phyloP scores from a whole-genome alignment of 1,284 basidiomycete species.

The Sanghuangporus sanghuang region DNA sequence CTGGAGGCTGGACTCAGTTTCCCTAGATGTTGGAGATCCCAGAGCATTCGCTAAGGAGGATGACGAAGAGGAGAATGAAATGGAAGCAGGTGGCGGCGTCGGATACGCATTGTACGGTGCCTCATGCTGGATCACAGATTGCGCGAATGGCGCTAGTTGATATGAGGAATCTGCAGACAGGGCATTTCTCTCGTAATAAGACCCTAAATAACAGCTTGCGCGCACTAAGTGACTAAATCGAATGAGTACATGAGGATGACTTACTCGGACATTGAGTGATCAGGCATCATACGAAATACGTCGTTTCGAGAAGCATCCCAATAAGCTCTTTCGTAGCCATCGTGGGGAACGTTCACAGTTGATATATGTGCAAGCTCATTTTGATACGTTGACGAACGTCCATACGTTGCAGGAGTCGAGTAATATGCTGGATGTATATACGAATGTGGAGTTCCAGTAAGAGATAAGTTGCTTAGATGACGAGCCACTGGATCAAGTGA shows the following conservation, averaged over 20 bases:
- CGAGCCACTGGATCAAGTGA: conserved; percentile 43
- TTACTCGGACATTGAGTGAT: conserved; percentile 11
- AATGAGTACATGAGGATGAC: neutral
- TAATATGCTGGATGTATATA: conserved; percentile 57
- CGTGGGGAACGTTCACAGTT: conserved; percentile 30
- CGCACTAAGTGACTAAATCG: conserved; percentile 19
- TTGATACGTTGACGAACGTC: conserved; percentile 51
- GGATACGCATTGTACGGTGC: conserved; percentile 57
- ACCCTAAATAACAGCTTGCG: conserved; percentile 25
- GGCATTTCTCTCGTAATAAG: conserved; percentile 31
- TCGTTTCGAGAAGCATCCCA: conserved; percentile 51
- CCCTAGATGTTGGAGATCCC: conserved; percentile 33
- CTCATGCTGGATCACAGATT: conserved; percentile 56
- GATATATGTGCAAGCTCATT: conserved; percentile 47
- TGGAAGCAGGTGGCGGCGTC: conserved; percentile 60
- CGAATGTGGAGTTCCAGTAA: conserved; percentile 51
- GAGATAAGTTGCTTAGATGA: conserved; percentile 54
- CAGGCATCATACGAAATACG: conserved; percentile 29
- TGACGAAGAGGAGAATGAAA: conserved; percentile 45
- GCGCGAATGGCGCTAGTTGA: conserved; percentile 50
- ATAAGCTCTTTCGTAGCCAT: conserved; percentile 37
- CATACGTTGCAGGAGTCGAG: conserved; percentile 30
- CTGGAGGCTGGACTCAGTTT: neutral
- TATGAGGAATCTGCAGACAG: conserved; percentile 38
- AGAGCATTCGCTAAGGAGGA: conserved; percentile 70